A percentile compares a stretch with the other conserved stretches of the same genome.
These are phyloP conservation scores for Bimuria novae-zelandiae DNA, from an alignment of 2,329 filamentous ascomycete species.

Conservation along the genomic window DNA sequence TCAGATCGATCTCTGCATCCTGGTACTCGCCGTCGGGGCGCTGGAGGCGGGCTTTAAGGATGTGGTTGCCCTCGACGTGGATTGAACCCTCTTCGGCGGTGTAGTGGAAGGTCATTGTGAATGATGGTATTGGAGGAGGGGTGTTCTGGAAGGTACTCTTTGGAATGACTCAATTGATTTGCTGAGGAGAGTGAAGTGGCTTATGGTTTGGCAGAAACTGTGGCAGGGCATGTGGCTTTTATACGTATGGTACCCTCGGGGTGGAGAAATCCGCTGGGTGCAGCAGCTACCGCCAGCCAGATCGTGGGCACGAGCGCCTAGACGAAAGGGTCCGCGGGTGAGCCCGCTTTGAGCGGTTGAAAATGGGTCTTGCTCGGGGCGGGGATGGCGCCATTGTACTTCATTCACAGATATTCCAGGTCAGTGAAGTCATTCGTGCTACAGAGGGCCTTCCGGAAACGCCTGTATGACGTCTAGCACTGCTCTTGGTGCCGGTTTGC, in stretches of 20 bases:
- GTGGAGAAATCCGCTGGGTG: neutral
- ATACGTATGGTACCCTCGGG: neutral
- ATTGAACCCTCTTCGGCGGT: slow-evolving; percentile 49
- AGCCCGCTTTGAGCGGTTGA: neutral
- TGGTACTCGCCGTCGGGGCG: slow-evolving; percentile 50
- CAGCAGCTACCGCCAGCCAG: neutral
- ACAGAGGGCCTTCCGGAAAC: neutral
- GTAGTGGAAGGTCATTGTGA: slow-evolving; percentile 53
- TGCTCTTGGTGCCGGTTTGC: neutral
- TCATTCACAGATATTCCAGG: neutral
- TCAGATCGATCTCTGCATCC: slow-evolving; percentile 56
- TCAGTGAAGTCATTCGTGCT: neutral
- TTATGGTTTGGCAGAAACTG: neutral
- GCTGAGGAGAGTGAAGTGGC: neutral
- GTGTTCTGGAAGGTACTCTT: too few species aligned
- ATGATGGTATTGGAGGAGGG: neutral
- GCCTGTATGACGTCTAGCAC: neutral
- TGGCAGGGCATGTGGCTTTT: neutral
- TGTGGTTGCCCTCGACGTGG: slow-evolving; percentile 56
- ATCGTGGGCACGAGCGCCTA: neutral
- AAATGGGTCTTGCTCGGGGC: neutral
- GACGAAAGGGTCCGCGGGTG: neutral
- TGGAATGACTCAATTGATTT: too few species aligned
- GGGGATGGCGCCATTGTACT: neutral
- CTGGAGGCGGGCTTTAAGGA: slow-evolving; percentile 52